phyloP scores from a whole-genome alignment of 176 grass and related monocot genomes.

The Aegilops speltoides region DNA sequence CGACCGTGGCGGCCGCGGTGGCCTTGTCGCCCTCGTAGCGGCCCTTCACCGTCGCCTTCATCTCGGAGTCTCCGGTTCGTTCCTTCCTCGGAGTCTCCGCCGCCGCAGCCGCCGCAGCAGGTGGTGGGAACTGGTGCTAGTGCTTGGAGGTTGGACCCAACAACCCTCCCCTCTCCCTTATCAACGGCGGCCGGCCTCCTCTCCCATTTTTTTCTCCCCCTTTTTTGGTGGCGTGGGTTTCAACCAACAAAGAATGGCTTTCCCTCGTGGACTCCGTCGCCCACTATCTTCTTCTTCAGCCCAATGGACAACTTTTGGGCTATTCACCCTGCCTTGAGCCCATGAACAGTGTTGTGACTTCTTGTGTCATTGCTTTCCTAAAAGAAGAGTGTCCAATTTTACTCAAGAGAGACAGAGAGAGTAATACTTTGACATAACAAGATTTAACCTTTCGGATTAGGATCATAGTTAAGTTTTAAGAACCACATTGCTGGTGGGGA shows the following conservation, averaged over 20 bases:
- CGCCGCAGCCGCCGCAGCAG: background rate
- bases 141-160: background rate
- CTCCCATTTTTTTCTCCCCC: background rate
- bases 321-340: too few species aligned
- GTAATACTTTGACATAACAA: too few species aligned
- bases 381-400: too few species aligned
- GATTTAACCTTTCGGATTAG: too few species aligned
- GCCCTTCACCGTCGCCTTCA: slow-evolving; percentile 85
- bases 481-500: too few species aligned
- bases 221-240: background rate
- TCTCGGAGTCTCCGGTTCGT: background rate
- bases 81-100: background rate
- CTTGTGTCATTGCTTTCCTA: too few species aligned
- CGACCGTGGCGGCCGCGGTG: slow-evolving; percentile 34
- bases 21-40: slow-evolving; percentile 80
- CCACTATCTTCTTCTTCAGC: background rate
- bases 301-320: background rate
- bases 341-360: too few species aligned
- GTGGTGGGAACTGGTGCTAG: background rate
- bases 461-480: too few species aligned
- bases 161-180: background rate
- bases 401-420: too few species aligned
- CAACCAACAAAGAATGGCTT: background rate
- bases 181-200: background rate
- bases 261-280: background rate